Percentiles rank a stretch among this genome's conserved stretches.
Evolutionary conservation across 108 stramenopile species (phyloP).

Genomic region (Chaetoceros tenuissimus): DNA sequence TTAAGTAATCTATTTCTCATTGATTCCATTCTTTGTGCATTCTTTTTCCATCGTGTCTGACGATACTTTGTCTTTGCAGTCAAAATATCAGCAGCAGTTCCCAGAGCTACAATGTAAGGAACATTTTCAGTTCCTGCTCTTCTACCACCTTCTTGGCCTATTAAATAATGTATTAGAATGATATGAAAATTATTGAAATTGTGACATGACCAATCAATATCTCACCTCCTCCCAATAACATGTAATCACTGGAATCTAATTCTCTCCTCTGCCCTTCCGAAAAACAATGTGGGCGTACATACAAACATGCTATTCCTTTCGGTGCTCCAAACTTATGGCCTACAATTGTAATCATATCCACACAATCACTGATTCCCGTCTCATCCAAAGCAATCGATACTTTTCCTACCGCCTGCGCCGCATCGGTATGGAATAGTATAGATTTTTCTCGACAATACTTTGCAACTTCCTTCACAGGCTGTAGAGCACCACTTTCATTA

Average conservation of each 20-base stretch:
- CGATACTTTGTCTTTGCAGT: slow-evolving; percentile 5
- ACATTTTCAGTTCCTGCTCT: slow-evolving; percentile 96
- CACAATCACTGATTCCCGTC: slow-evolving; percentile 22
- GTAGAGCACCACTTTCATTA: slow-evolving; percentile 92
- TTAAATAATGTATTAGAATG: slow-evolving; percentile 11
- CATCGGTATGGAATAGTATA: slow-evolving; percentile 94
- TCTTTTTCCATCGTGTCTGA: slow-evolving; percentile 21
- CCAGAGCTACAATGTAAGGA: slow-evolving; percentile 86
- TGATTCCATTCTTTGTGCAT: slow-evolving; percentile 49
- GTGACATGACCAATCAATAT: slow-evolving; percentile 2
- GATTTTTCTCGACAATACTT: slow-evolving; percentile 42
- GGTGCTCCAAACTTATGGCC: slow-evolving; percentile 98
- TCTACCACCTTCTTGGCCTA: slow-evolving; percentile 76
- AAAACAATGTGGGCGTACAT: slow-evolving; percentile 56
- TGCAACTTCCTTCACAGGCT: slow-evolving; percentile 78
- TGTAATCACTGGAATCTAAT: slow-evolving; percentile 34
- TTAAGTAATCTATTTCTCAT: slow-evolving; percentile 56
- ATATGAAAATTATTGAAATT: no score
- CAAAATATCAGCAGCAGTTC: slow-evolving; percentile 58
- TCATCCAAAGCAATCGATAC: slow-evolving; percentile 49
- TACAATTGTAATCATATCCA: slow-evolving; percentile 93
- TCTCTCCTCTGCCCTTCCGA: slow-evolving; percentile 22
- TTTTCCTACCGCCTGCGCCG: slow-evolving; percentile 93
- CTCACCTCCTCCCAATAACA: slow-evolving; percentile 63
- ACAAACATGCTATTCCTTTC: slow-evolving; percentile 92